A percentile compares a stretch with the other conserved stretches of the same genome.
These are phyloP conservation scores for Achaetomiella virescens DNA, from an alignment of 495 filamentous ascomycete genomes.

Conservation along the genomic window DNA sequence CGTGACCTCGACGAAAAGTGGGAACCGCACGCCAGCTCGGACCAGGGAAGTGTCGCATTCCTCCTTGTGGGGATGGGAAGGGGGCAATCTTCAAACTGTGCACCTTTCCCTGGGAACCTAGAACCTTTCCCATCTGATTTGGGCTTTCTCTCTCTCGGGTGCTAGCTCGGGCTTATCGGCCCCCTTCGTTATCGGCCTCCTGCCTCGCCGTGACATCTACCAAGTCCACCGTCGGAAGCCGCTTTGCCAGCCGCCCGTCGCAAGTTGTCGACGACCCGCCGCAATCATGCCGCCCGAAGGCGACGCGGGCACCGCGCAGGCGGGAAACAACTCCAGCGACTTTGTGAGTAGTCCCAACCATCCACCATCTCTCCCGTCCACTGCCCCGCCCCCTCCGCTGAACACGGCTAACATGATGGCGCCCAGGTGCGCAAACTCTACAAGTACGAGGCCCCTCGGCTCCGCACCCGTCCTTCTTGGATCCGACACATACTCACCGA, in stretches of 20 bases:
- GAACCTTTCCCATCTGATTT: constrained; percentile 5
- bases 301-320: constrained; percentile 33
- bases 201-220: not conserved
- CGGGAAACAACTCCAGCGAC: constrained; percentile 45
- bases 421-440: constrained; percentile 92
- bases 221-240: constrained; percentile 1
- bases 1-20: constrained; percentile 18
- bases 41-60: constrained; percentile 13
- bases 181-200: constrained; percentile 1
- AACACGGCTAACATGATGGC: constrained; percentile 14
- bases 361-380: not conserved
- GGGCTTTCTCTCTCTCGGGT: not conserved
- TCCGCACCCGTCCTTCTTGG: not conserved
- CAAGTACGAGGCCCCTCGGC: constrained; percentile 54
- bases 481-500: constrained; percentile 17
- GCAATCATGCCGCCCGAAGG: constrained; percentile 39
- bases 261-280: not conserved
- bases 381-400: constrained; percentile 4
- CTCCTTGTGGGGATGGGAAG: constrained; percentile 15
- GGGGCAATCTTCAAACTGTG: constrained; percentile 13
- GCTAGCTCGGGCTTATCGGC: constrained; percentile 1
- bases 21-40: constrained; percentile 13
- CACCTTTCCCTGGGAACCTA: not conserved
- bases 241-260: not conserved
- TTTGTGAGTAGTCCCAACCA: too few relatives aligned